Base-by-base conservation (phyloP, 1,284 basidiomycete genomes). In the Ceratobasidium sp. region DNA sequence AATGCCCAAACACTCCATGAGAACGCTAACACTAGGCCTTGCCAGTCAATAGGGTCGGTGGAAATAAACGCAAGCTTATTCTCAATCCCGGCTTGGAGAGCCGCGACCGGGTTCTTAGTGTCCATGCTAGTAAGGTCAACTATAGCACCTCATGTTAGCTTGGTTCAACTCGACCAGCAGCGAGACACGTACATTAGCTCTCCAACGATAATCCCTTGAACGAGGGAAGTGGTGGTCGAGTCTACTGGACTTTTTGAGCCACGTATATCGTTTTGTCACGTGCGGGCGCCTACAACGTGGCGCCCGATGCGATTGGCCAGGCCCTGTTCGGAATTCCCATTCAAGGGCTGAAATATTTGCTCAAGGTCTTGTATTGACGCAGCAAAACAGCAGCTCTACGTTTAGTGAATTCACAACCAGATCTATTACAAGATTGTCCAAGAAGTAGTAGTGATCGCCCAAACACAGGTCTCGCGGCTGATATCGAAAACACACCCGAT, bases 1-100 rank as follows among this genome's bases (percentile, higher is more conserved):
- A 96, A 95, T 3, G 92, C 84, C 52, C 91, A 92, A n/a, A 96
- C 92, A 40, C 85, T 85, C 92, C 94, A 95, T 12, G 94, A 92
- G 81, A 92, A 93, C 17, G 85, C 84, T 78, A 95, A 91, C 23
- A 94, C 92, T 81, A 91, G 91, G 75, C 87, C 84, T 82, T 93
- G 92, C 91, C 93, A 94, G 82, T 93, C 86, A 46, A 94, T 90
- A 1, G 88, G 85, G 2, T 78, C 71, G 26, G 64, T 78, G 13
- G 77, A 66, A 48, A 80, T 80, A 61, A 80, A 80, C 56, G 65
- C 79, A 17, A 80, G 64, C 57, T 68, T 48, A 54, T 61, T 50
- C 61, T 80, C 77, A 46, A 78, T 78, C 3, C 61, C 73, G 4
- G 62, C 73, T 46, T 76, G 73, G 40, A 76, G 52, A 26, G 73